A percentile compares a stretch with the other conserved stretches of the same genome.
These are phyloP conservation scores for Trametes coccinea DNA, from an alignment of 768 basidiomycete species.

Conservation along the genomic window DNA sequence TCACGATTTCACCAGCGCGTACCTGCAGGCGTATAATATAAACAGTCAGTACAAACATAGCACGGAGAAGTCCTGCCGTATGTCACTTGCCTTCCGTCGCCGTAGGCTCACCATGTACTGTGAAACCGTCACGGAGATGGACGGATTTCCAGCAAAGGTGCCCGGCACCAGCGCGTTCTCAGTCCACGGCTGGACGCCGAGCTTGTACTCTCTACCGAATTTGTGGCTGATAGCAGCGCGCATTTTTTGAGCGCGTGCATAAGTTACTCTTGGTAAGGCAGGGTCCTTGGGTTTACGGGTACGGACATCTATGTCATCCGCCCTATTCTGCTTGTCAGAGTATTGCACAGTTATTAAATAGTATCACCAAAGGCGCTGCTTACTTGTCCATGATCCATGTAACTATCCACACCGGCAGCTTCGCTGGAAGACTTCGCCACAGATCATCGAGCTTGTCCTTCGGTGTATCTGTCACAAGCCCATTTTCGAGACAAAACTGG, in stretches of 20 bases:
- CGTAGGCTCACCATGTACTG: constrained; percentile 31
- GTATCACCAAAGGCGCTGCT: background rate
- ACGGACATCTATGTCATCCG: constrained; percentile 18
- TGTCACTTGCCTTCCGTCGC: constrained; percentile 22
- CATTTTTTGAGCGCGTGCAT: constrained; percentile 35
- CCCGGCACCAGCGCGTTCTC: constrained; percentile 8
- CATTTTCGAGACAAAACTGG: background rate
- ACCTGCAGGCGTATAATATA: constrained; percentile 17
- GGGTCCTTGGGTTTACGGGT: constrained; percentile 18
- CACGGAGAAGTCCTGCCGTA: background rate
- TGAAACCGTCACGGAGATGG: constrained; percentile 22
- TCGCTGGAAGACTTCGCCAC: constrained; percentile 4
- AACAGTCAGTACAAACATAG: background rate
- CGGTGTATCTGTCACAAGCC: background rate
- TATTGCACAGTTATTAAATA: no score
- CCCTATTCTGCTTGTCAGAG: no score
- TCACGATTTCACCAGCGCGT: constrained; percentile 23
- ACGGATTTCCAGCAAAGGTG: constrained; percentile 25
- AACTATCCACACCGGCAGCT: constrained; percentile 19
- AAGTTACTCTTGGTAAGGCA: constrained; percentile 13
- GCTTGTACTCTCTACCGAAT: constrained; percentile 19
- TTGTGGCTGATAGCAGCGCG: constrained; percentile 27
- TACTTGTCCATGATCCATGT: constrained; percentile 26
- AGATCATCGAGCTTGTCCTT: background rate
- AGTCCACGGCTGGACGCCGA: constrained; percentile 20